Evolutionary conservation across 306 rosid genomes (phyloP).

Genomic region (Carpinus viminea): DNA sequence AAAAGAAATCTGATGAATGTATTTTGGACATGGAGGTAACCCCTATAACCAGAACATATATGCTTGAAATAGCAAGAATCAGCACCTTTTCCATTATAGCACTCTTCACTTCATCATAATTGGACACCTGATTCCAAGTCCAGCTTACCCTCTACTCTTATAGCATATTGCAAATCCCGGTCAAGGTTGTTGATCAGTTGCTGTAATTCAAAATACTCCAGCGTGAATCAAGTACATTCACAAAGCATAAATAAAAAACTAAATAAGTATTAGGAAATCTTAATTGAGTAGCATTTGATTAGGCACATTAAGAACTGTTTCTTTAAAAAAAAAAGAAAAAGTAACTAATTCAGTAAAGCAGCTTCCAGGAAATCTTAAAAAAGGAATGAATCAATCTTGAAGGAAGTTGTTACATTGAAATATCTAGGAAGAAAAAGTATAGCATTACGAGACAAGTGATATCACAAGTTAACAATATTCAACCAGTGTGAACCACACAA

Average conservation of each 20-base stretch:
- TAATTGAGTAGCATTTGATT: constrained; percentile 22
- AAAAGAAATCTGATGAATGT: constrained; percentile 13
- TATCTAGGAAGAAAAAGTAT: constrained; percentile 11
- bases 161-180: constrained; percentile 94
- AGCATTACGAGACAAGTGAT: constrained; percentile 1
- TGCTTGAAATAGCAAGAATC: constrained; percentile 26
- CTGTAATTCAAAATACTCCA: constrained; percentile 49
- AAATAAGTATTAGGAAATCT: constrained; percentile 1
- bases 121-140: constrained; percentile 75
- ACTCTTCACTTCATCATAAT: constrained; percentile 86
- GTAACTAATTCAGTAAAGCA: not conserved
- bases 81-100: constrained; percentile 86
- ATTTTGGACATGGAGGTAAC: constrained; percentile 16
- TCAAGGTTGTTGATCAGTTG: constrained; percentile 80
- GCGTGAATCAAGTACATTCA: constrained; percentile 32
- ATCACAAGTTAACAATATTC: not conserved
- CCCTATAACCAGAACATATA: constrained; percentile 1
- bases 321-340: not conserved
- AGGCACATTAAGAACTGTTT: not conserved
- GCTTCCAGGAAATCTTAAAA: constrained; percentile 13
- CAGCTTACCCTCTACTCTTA: constrained; percentile 91
- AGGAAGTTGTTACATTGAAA: not conserved
- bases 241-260: constrained; percentile 7
- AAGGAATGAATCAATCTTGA: not conserved
- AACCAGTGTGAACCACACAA: not conserved